Conservation (phyloP, 1,284 basidiomycete genomes). For the Filobasidium uniguttulatum region DNA sequence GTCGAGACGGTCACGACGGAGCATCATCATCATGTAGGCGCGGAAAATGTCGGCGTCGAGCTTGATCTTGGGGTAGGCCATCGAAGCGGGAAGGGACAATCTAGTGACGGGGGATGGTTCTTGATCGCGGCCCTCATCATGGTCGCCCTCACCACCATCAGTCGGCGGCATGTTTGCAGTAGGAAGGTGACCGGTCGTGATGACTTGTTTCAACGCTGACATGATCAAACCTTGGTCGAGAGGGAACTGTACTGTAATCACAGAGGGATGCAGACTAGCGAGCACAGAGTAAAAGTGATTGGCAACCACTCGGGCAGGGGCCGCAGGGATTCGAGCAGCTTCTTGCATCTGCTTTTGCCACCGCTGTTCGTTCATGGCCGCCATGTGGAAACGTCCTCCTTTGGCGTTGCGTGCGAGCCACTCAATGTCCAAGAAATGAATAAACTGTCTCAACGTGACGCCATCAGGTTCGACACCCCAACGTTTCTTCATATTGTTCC, state of each 20-base stretch:
- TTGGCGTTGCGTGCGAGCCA: neutral
- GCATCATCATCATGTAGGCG: constrained; percentile 8
- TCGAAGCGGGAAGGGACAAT: neutral
- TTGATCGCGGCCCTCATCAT: too few species aligned
- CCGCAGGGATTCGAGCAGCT: neutral
- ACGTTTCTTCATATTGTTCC: neutral
- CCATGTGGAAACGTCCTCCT: too few species aligned
- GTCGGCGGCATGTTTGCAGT: neutral
- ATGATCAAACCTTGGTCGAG: neutral
- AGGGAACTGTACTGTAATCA: neutral
- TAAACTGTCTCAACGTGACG: neutral
- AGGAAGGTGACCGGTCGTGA: neutral
- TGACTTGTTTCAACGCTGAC: neutral
- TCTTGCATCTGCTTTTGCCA: neutral
- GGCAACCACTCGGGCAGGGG: too few species aligned
- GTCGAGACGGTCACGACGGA: constrained; percentile 11
- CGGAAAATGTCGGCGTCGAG: neutral
- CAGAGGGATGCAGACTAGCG: neutral
- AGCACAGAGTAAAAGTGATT: too few species aligned
- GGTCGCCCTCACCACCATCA: neutral
- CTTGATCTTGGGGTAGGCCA: neutral
- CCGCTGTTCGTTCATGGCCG: neutral
- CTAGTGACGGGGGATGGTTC: too few species aligned
- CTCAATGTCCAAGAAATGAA: neutral
- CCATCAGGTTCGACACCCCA: neutral